phyloP scores from a whole-genome alignment of 352 stramenopile genomes.

The Globisporangium sylvaticum region DNA sequence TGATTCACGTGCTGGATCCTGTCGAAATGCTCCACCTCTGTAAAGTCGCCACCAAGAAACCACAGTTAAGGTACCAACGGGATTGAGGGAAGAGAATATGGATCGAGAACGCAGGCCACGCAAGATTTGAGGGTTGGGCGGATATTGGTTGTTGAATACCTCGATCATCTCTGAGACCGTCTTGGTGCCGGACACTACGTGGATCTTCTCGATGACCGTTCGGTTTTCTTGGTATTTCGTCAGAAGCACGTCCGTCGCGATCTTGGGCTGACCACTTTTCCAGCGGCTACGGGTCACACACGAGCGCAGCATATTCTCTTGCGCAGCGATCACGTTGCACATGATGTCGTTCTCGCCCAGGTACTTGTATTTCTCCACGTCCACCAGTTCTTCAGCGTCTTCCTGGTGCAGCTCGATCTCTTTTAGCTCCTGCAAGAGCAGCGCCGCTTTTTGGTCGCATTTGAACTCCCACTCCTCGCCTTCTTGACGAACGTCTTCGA shows the following conservation, averaged over 20 bases:
- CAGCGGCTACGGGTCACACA: slow-evolving; percentile 56
- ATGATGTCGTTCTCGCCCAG: slow-evolving; percentile 74
- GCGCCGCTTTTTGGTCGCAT: slow-evolving; percentile 45
- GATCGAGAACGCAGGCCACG: background rate
- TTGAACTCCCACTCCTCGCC: slow-evolving; percentile 58
- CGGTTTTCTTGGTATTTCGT: slow-evolving; percentile 82
- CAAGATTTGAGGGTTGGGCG: slow-evolving; percentile 10
- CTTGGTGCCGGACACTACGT: slow-evolving; percentile 72
- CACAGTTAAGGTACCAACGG: slow-evolving; percentile 18
- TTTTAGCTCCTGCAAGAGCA: slow-evolving; percentile 66
- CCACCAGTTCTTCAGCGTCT: slow-evolving; percentile 43
- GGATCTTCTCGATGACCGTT: slow-evolving; percentile 78
- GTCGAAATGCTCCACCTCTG: slow-evolving; percentile 76
- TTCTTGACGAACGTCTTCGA: slow-evolving; percentile 51
- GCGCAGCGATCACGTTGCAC: slow-evolving; percentile 40
- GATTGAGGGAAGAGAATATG: background rate
- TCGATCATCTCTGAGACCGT: slow-evolving; percentile 84
- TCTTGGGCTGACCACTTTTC: slow-evolving; percentile 67
- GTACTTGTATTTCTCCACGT: slow-evolving; percentile 62
- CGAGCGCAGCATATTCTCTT: slow-evolving; percentile 51
- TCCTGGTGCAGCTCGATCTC: slow-evolving; percentile 59
- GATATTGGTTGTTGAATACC: slow-evolving; percentile 81
- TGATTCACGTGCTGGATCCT: slow-evolving; percentile 81
- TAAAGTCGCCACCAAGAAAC: slow-evolving; percentile 13
- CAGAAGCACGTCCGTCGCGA: slow-evolving; percentile 54